phyloP scores from a whole-genome alignment of 805 yeast genomes.

The Scheffersomyces spartinae region DNA sequence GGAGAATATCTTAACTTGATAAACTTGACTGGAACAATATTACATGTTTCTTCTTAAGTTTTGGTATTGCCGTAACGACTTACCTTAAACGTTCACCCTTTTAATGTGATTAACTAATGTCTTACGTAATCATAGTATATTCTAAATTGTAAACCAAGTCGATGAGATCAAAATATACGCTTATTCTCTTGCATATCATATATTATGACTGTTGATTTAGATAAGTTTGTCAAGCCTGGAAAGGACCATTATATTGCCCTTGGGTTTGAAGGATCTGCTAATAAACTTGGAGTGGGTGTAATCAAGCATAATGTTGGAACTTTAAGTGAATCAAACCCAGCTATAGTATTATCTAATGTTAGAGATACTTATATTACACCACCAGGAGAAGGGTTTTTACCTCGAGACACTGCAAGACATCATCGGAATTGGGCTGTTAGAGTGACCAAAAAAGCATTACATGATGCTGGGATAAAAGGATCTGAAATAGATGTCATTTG shows the following conservation, averaged over 20 bases:
- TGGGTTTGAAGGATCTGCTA: slow-evolving; percentile 96
- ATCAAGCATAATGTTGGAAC: slow-evolving; percentile 63
- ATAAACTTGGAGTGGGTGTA: slow-evolving; percentile 90
- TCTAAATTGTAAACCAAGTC: too few relatives aligned
- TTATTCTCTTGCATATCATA: too few relatives aligned
- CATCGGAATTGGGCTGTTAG: slow-evolving; percentile 92
- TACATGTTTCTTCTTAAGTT: too few relatives aligned
- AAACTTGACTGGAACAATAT: too few relatives aligned
- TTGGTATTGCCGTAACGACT: too few relatives aligned
- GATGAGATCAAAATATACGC: too few relatives aligned
- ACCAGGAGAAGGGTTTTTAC: slow-evolving; percentile 96
- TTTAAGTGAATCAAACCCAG: slow-evolving; percentile 44
- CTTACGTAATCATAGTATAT: too few relatives aligned
- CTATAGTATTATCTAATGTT: slow-evolving; percentile 75
- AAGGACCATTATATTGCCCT: slow-evolving; percentile 53
- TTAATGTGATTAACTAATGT: too few relatives aligned
- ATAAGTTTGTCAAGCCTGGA: slow-evolving; percentile 28
- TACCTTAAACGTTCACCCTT: too few relatives aligned
- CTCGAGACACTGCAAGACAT: slow-evolving; percentile 93
- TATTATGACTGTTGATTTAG: too few relatives aligned
- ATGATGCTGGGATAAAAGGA: slow-evolving; percentile 42
- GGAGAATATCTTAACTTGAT: too few relatives aligned
- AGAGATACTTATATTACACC: slow-evolving; percentile 95
- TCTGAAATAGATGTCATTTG: slow-evolving; percentile 67
- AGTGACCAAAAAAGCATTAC: slow-evolving; percentile 52